phyloP scores from a whole-genome alignment of 257 asterid species.

The Asclepias syriaca region DNA sequence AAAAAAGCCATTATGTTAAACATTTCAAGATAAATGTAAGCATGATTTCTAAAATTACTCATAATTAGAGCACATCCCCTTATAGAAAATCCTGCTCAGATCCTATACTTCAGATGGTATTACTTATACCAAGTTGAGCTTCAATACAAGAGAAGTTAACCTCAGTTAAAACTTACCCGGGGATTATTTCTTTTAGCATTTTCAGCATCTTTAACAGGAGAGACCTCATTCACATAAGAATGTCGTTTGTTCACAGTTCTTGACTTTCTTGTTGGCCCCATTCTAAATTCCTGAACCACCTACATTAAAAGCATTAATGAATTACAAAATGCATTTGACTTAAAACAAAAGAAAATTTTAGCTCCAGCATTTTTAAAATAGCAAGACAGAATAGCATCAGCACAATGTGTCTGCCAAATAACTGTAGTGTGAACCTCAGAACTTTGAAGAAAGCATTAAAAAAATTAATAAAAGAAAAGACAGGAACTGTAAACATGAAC shows the following conservation, averaged over 20 bases:
- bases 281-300: constrained; percentile 27
- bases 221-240: constrained; percentile 44
- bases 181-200: constrained; percentile 42
- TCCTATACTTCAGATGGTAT: neutral
- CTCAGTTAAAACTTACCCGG: constrained; percentile 54
- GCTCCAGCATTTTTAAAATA: neutral
- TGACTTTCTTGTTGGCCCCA: constrained; percentile 72
- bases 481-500: neutral
- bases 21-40: neutral
- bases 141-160: constrained; percentile 3
- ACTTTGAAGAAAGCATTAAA: neutral
- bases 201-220: constrained; percentile 63
- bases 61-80: neutral
- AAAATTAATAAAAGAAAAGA: neutral
- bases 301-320: constrained; percentile 2
- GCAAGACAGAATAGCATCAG: neutral
- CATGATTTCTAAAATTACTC: neutral
- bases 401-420: neutral
- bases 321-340: neutral
- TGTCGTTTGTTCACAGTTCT: constrained; percentile 51
- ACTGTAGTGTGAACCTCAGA: neutral
- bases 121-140: neutral
- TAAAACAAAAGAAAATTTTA: neutral
- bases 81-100: neutral
- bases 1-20: neutral